Evolutionary conservation across 164 flowering plant genomes (phyloP).

Genomic region (Piper longum): DNA sequence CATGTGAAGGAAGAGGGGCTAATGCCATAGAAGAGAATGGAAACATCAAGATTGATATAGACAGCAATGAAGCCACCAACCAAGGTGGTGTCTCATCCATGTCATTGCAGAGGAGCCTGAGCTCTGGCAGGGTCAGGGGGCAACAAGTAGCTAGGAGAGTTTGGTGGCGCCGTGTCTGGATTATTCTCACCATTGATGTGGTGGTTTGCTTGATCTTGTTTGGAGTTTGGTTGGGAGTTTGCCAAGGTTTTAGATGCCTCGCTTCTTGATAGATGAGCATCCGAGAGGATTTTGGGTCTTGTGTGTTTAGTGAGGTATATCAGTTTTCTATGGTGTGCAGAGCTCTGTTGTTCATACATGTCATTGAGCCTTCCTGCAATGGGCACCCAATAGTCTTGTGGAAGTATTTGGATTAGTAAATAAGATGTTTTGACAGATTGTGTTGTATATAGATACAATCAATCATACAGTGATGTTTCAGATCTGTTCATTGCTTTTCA

Average conservation of each 20-base stretch:
- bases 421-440: too few species aligned
- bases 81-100: constrained; percentile 26
- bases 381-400: too few species aligned
- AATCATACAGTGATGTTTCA: too few species aligned
- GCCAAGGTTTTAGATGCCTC: constrained; percentile 37
- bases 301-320: too few species aligned
- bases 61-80: constrained; percentile 3
- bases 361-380: too few species aligned
- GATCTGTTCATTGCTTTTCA: too few species aligned
- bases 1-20: constrained; percentile 26
- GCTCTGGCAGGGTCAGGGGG: constrained; percentile 33
- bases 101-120: constrained; percentile 33
- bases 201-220: constrained; percentile 44
- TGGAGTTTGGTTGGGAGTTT: constrained; percentile 55
- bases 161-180: constrained; percentile 60
- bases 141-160: constrained; percentile 30
- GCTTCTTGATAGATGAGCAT: constrained; percentile 13
- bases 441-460: too few species aligned
- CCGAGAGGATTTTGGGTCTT: too few species aligned
- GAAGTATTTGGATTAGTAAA: too few species aligned
- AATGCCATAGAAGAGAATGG: constrained; percentile 44
- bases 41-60: constrained; percentile 17
- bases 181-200: constrained; percentile 63
- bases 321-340: too few species aligned
- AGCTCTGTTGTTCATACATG: too few species aligned